phyloP scores from a whole-genome alignment of 139 green algal species.

The Asterochloris erici region DNA sequence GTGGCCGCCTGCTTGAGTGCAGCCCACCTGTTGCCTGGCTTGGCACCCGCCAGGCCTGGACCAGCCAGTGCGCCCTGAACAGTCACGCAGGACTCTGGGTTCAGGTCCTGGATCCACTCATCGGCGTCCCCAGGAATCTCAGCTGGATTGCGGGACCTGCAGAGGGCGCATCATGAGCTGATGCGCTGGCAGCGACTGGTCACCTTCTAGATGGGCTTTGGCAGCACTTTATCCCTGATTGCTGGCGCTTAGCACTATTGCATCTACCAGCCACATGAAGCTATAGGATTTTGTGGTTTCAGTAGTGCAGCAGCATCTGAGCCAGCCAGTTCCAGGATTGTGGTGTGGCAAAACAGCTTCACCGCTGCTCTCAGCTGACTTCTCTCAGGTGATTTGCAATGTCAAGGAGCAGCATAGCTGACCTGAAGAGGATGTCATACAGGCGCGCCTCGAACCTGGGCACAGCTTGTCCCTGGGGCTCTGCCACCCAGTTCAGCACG shows the following conservation, averaged over 20 bases:
- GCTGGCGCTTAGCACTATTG: neutral
- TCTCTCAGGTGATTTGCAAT: neutral
- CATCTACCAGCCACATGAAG: neutral
- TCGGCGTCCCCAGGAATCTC: slow-evolving; percentile 4
- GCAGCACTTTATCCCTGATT: too few species aligned
- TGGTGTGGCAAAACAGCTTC: neutral
- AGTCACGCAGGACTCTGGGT: slow-evolving; percentile 57
- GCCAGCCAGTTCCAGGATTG: slow-evolving; percentile 16
- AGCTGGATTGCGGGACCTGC: neutral
- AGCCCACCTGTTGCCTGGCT: slow-evolving; percentile 34
- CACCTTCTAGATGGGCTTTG: too few species aligned
- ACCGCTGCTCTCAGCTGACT: neutral
- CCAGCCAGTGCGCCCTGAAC: slow-evolving; percentile 46
- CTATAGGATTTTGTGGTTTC: neutral
- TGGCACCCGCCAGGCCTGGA: slow-evolving; percentile 27
- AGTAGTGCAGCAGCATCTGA: neutral
- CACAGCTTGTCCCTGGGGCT: slow-evolving; percentile 72
- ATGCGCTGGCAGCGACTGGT: neutral
- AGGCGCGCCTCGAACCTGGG: slow-evolving; percentile 70
- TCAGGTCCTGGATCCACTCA: slow-evolving; percentile 84
- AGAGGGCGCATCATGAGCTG: neutral
- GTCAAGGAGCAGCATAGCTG: slow-evolving; percentile 41
- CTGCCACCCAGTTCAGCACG: slow-evolving; percentile 94
- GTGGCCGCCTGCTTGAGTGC: too few species aligned
- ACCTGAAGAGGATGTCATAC: slow-evolving; percentile 90